Base-by-base conservation (phyloP, 345 rosid genomes). In the Gossypium longicalyx region DNA sequence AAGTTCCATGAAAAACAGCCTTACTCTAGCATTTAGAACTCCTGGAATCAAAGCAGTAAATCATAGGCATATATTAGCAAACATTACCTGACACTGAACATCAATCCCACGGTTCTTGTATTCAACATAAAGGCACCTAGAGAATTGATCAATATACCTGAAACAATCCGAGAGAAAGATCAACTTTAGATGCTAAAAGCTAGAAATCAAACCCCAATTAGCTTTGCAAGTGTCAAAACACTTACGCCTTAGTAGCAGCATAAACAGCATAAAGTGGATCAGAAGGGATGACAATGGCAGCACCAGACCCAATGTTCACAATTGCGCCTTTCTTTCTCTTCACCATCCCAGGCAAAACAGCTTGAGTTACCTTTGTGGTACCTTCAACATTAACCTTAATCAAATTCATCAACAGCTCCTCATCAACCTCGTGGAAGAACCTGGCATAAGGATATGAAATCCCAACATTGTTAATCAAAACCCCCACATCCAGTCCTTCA, bases 251-350 rank as follows among this genome's bases (percentile, higher is more conserved):
- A 1, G 92, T 85, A 22, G 87, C 95, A 67, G 97, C 99, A 79
- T 93, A 96, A 80, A 91, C 91, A 25, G 97, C 87, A 80, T 95
- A 93, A 29, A 96, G 93, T 72, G 99, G 99, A 85, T 93, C 94
- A 0, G 98, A 93, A 79, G 99, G 99, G 43, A 96, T 85, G 2
- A 93, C 85, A 77, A 85, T 87, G 3, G 97, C 87, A 77, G 97
- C 94, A 81, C 98, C 99, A 67, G 99, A 96, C 29, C 99, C 98
- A 79, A 96, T 86, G 23, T 57, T 57, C 27, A 57, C 62, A 57
- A 57, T 57, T 20, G 62, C 62, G 3, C 62, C 62, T 56, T 56
- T 57, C 62, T 57, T 57, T 57, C 29, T 57, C 62, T 57, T 57
- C 1, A 57, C 29, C 62, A 57, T 57, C 0, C 62, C 62, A 3